Evolutionary conservation across 208 protist species (phyloP), one percentile per base, ranked within the genome.

Genomic region (Crithidia fasciculata): DNA sequence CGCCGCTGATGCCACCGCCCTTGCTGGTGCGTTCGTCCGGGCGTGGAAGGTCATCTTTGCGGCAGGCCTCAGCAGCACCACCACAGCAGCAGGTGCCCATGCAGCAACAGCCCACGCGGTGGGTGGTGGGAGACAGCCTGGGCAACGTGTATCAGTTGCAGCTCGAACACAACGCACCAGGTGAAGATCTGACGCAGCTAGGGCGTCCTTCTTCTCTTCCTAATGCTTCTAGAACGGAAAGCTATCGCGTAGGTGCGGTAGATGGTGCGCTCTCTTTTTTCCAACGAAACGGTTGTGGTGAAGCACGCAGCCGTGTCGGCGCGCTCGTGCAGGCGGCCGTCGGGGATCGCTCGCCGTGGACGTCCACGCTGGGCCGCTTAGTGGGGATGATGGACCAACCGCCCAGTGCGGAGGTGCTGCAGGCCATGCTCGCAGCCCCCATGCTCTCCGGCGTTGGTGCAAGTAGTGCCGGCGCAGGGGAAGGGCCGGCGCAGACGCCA

Each of bases 101-200:
- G 45, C 53, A 53, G 10, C 49, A 47, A 12, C 36, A 44, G 47
- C 47, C 28, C 0, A 28, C 56, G 53, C 47, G 69, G 43, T 91
- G 88, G 78, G 72, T 95, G 28, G 88, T 74, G 6, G 90, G 90
- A 0, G 90, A 95, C 58, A 74, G 44, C 15, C 78, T 95, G 16
- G 90, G 90, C 19, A 92, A 93, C 68, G 66, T 95, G 3, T 93
- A 93, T 67, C 87, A 92, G 75, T 73, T 95, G 47, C 75, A 65
- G 45, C 77, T 92, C 8, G 57, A 86, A 43, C 69, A 66, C 36
- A 74, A 74, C 19, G 68, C 67, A 8, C 63, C 52, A 37, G 54
- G 57, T 19, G 52, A 36, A 4, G 53, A 52, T 43, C 8, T 57
- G 12, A 65, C 69, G 40, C 10, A n/a, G 43, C 53, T 69, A 19